These are phyloP conservation scores for Dendrobium officinale DNA, from an alignment of 106 monocot species.

Conservation along the genomic window DNA sequence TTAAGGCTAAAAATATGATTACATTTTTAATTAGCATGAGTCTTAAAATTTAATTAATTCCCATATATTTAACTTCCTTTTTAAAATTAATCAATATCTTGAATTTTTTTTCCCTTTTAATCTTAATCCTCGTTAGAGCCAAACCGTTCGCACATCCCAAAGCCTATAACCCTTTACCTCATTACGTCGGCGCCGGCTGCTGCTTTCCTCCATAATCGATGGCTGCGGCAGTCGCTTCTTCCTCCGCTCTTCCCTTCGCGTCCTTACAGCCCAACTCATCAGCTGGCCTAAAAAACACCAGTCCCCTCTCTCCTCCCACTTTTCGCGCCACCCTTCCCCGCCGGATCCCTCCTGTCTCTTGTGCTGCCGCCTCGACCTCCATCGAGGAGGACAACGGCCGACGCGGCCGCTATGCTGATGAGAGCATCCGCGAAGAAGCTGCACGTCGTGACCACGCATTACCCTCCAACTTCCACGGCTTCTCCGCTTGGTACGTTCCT, in stretches of 20 bases:
- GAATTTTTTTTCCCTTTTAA: too few relatives aligned
- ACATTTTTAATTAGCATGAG: too few relatives aligned
- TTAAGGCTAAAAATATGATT: too few relatives aligned
- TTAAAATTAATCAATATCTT: too few relatives aligned
- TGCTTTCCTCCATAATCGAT: slow-evolving; percentile 7
- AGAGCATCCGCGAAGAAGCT: slow-evolving; percentile 84
- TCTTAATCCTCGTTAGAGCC: too few relatives aligned
- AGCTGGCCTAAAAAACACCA: background rate
- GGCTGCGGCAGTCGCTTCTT: background rate
- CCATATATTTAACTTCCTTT: too few relatives aligned
- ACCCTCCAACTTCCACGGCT: slow-evolving; percentile 21
- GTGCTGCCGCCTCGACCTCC: slow-evolving; percentile 7
- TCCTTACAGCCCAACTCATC: background rate
- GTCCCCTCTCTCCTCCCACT: background rate
- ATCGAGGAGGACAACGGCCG: slow-evolving; percentile 7
- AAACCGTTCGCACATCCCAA: too few relatives aligned
- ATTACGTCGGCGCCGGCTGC: background rate
- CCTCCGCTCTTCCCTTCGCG: background rate
- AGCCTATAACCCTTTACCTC: too few relatives aligned
- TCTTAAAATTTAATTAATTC: too few relatives aligned
- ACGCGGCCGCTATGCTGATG: slow-evolving; percentile 60
- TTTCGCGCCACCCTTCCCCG: background rate
- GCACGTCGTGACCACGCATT: slow-evolving; percentile 29
- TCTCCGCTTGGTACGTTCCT: slow-evolving; percentile 69
- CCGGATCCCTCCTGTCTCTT: background rate